A percentile compares a stretch with the other conserved stretches of the same genome.
Evolutionary conservation across 208 protist genomes (phyloP).

Genomic region (Acanthamoeba healyi): DNA sequence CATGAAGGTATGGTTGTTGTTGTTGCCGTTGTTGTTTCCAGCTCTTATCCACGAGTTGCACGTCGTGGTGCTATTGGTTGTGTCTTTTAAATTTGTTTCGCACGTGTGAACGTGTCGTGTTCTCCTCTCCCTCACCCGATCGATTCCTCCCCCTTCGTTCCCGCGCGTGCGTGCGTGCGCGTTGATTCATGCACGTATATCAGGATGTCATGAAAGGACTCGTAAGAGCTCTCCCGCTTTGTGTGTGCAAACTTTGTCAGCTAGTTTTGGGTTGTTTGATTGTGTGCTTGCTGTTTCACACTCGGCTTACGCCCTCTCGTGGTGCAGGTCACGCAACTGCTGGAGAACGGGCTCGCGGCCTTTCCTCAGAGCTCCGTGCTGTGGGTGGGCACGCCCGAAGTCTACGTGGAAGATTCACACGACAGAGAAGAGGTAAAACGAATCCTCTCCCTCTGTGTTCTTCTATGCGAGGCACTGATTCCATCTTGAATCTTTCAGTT

Average conservation of each 20-base stretch:
- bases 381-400: conserved; percentile 50
- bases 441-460: no score
- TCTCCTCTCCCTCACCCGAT: background rate
- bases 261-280: background rate
- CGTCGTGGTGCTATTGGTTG: background rate
- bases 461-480: no score
- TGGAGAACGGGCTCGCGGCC: conserved; percentile 28
- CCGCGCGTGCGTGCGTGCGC: background rate
- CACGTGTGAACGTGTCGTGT: background rate
- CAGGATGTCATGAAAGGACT: conserved; percentile 53
- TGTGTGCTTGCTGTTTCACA: background rate
- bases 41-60: background rate
- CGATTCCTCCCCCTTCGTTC: background rate
- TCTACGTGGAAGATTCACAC: conserved; percentile 26
- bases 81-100: background rate
- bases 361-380: conserved; percentile 33
- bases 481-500: background rate
- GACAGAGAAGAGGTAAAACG: conserved; percentile 15
- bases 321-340: conserved; percentile 23
- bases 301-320: no score
- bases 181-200: background rate
- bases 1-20: background rate
- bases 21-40: no score
- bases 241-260: background rate
- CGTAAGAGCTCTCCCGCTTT: background rate